Evolutionary conservation across 1,284 basidiomycete genomes (phyloP).

Genomic region (Moesziomyces parantarcticus): DNA sequence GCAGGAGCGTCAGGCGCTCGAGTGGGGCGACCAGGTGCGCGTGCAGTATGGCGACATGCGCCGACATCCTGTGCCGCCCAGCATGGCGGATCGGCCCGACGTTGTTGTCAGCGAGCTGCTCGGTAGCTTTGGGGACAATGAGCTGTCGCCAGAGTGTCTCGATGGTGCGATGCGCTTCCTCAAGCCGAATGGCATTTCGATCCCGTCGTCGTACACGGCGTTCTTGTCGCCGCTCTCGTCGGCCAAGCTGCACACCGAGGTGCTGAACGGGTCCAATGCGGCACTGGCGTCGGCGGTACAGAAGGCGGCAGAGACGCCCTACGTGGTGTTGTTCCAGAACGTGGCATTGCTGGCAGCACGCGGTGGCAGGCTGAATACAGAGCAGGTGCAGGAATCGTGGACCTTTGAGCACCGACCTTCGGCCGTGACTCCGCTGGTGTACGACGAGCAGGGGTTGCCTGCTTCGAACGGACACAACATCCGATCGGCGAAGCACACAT

Average conservation of each 20-base stretch:
- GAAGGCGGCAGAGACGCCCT: constrained; percentile 86
- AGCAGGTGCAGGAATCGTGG: constrained; percentile 94
- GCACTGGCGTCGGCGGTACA: constrained; percentile 28
- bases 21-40: constrained; percentile 85
- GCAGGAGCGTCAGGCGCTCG: constrained; percentile 56
- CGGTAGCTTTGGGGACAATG: constrained; percentile 98
- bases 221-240: constrained; percentile 93
- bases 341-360: constrained; percentile 71
- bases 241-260: constrained; percentile 77
- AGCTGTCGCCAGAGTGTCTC: constrained; percentile 95
- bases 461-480: constrained; percentile 70
- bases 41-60: constrained; percentile 96
- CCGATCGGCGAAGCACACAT: constrained; percentile 72
- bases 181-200: constrained; percentile 84
- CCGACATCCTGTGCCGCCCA: constrained; percentile 72
- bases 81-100: constrained; percentile 78
- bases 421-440: constrained; percentile 46
- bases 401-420: constrained; percentile 82
- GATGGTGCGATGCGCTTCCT: constrained; percentile 87
- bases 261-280: constrained; percentile 34
- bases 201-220: constrained; percentile 94
- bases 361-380: constrained; percentile 73
- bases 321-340: constrained; percentile 97
- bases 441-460: constrained; percentile 62
- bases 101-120: constrained; percentile 95